Conservation (phyloP, 1,284 basidiomycete species). For the Prillingera fragicola region DNA sequence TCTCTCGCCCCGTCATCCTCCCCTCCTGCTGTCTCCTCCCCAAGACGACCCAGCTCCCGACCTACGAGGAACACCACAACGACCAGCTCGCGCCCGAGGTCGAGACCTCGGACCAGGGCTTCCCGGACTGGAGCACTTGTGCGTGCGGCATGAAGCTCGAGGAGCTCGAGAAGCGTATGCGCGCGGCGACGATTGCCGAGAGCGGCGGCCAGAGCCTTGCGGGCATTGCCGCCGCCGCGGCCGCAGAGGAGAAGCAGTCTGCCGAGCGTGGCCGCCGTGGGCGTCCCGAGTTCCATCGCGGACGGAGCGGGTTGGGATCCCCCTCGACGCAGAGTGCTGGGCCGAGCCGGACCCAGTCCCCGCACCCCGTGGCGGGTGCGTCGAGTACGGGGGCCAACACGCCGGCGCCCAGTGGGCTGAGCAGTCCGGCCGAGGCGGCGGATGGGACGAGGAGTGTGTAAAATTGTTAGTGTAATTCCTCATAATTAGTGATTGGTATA, state of each 20-base stretch:
- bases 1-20: slow-evolving; percentile 24
- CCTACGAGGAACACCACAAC: slow-evolving; percentile 11
- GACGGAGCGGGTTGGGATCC: too few species aligned
- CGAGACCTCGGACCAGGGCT: neutral
- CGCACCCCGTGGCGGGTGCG: too few species aligned
- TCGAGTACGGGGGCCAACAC: too few species aligned
- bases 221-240: slow-evolving; percentile 1
- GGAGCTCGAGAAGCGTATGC: slow-evolving; percentile 28
- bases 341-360: too few species aligned
- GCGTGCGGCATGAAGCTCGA: slow-evolving; percentile 32
- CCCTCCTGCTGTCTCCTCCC: slow-evolving; percentile 23
- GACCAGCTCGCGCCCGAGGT: neutral
- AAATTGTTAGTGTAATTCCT: too few species aligned
- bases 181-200: slow-evolving; percentile 2
- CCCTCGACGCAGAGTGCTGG: too few species aligned
- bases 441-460: too few species aligned
- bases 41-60: slow-evolving; percentile 10
- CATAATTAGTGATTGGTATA: too few species aligned
- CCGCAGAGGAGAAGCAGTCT: slow-evolving; percentile 2
- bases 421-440: too few species aligned
- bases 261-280: slow-evolving; percentile 1
- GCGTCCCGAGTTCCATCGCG: too few species aligned
- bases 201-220: neutral
- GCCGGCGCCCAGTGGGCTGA: too few species aligned
- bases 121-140: slow-evolving; percentile 19